Percentiles rank a stretch among this genome's conserved stretches.
phyloP scores from a whole-genome alignment of 2,329 filamentous ascomycete genomes.

The Epichloe scottii region DNA sequence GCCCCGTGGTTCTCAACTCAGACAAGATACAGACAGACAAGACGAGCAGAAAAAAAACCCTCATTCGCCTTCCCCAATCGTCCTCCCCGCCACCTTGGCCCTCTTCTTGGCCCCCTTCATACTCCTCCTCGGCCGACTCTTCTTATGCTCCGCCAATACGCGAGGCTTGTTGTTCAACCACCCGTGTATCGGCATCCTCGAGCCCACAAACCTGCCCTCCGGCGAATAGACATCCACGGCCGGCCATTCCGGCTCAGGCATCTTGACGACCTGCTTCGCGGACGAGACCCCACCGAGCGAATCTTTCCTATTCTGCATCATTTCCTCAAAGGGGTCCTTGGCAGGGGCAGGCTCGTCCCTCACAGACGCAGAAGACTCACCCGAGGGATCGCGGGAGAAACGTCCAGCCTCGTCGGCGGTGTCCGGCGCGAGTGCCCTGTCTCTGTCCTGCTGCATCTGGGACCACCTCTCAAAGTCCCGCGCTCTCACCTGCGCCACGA shows the following conservation, averaged over 20 bases:
- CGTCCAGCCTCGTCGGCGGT: constrained; percentile 4
- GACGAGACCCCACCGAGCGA: neutral
- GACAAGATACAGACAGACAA: too few relatives aligned
- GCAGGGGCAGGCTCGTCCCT: neutral
- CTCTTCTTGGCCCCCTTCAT: constrained; percentile 50
- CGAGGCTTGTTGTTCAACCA: constrained; percentile 51
- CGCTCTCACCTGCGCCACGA: constrained; percentile 67
- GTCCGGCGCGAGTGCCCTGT: constrained; percentile 11
- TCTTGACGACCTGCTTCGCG: neutral
- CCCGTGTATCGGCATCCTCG: constrained; percentile 56
- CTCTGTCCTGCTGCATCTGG: constrained; percentile 9
- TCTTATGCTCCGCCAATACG: constrained; percentile 34
- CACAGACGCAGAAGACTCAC: neutral
- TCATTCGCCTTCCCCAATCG: too few relatives aligned
- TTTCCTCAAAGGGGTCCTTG: constrained; percentile 14
- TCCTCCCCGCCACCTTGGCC: constrained; percentile 18
- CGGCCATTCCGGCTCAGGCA: constrained; percentile 40
- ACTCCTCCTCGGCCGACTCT: constrained; percentile 49
- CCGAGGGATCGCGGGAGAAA: neutral
- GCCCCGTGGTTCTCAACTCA: too few relatives aligned
- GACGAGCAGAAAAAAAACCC: too few relatives aligned
- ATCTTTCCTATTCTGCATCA: constrained; percentile 16
- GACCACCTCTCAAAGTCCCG: constrained; percentile 24
- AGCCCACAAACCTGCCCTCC: constrained; percentile 65
- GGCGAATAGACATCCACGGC: constrained; percentile 77